phyloP scores from a whole-genome alignment of 345 rosid species.

The Aethionema arabicum region DNA sequence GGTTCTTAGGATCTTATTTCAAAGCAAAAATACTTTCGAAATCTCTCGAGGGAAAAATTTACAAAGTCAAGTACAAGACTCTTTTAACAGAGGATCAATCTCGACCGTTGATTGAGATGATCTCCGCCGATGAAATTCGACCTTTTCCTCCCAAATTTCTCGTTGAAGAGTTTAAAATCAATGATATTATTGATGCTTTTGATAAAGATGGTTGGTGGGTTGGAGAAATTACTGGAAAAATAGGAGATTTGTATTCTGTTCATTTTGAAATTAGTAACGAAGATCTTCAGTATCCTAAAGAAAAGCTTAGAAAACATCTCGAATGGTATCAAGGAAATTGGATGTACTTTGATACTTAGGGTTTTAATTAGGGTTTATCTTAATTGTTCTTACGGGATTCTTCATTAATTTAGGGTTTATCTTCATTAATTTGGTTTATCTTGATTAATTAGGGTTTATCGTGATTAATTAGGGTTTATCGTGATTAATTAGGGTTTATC shows the following conservation, averaged over 20 bases:
- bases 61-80: conserved; percentile 36
- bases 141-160: conserved; percentile 32
- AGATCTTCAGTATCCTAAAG: conserved; percentile 17
- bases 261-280: conserved; percentile 31
- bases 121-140: conserved; percentile 33
- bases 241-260: conserved; percentile 17
- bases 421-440: too few relatives aligned
- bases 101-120: conserved; percentile 30
- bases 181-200: conserved; percentile 34
- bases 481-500: neutral
- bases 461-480: too few relatives aligned
- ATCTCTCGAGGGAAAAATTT: neutral
- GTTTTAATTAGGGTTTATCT: conserved; percentile 18
- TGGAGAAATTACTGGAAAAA: conserved; percentile 29
- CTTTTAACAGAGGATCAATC: conserved; percentile 27
- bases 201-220: conserved; percentile 45
- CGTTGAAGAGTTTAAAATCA: neutral
- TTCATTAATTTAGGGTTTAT: too few relatives aligned
- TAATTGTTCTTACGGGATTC: neutral
- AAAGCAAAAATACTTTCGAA: conserved; percentile 3
- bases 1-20: conserved; percentile 35
- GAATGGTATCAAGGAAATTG: conserved; percentile 38
- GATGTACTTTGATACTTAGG: conserved; percentile 19
- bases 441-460: conserved; percentile 22
- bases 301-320: conserved; percentile 32